Evolutionary conservation across 108 stramenopile genomes (phyloP), one percentile per base, ranked within the genome.

Genomic region (Cylindrotheca fusiformis): DNA sequence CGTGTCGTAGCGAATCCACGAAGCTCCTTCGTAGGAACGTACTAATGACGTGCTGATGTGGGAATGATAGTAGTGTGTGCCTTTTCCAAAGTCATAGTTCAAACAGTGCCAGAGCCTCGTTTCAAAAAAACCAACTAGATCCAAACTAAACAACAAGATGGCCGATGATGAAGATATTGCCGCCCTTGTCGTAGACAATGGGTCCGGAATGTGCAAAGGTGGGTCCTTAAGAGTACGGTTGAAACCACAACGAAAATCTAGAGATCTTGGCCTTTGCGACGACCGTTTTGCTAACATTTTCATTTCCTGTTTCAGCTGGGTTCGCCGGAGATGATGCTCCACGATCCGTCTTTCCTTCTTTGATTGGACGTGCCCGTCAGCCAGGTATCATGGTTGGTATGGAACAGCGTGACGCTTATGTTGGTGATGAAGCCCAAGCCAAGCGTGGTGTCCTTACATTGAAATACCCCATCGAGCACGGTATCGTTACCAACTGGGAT

Each of bases 191-290:
- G 87, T 96, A 71, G 95, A 96, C 83, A 96, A 96, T 67, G 95
- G 95, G 52, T 96, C 95, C 68, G 95, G 95, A 88, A 96, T 96
- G 95, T 96, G 95, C 82, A 96, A 94, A 84, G 91, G 92, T 93
- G 65, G 72, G 91, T 32, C 19, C 41, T 12, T 23, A 10, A 10
- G 24, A 59, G 6, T n/a, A 26, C 5, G 55, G 22, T 51, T n/a
- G n/a, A n/a, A n/a, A n/a, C n/a, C n/a, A n/a, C n/a, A n/a, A n/a
- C n/a, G n/a, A n/a, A n/a, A n/a, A n/a, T n/a, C n/a, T n/a, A n/a
- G n/a, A n/a, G n/a, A n/a, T n/a, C n/a, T n/a, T n/a, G n/a, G n/a
- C n/a, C n/a, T n/a, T n/a, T n/a, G n/a, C n/a, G n/a, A n/a, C n/a
- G n/a, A n/a, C n/a, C n/a, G n/a, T n/a, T n/a, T n/a, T n/a, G n/a